phyloP scores from a whole-genome alignment of 2,329 filamentous ascomycete genomes.

The Fusarium sp. region DNA sequence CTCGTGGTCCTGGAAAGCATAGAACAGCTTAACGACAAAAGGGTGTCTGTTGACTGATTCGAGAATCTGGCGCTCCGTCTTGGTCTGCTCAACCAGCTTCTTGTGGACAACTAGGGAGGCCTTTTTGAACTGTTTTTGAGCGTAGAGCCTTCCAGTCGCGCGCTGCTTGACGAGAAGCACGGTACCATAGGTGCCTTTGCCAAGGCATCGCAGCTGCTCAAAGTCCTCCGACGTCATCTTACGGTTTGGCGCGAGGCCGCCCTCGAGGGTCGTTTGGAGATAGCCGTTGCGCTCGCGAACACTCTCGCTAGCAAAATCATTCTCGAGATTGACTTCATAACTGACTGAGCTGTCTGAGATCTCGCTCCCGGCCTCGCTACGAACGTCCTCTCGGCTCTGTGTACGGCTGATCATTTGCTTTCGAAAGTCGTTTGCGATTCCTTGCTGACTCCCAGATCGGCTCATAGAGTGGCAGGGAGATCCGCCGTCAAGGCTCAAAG shows the following conservation, averaged over 20 bases:
- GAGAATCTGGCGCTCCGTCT: conserved; percentile 94
- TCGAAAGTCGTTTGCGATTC: conserved; percentile 58
- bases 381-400: conserved; percentile 69
- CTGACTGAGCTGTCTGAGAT: conserved; percentile 79
- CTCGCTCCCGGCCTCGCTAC: conserved; percentile 67
- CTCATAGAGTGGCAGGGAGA: conserved; percentile 71
- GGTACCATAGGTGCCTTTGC: conserved; percentile 96
- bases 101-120: conserved; percentile 96
- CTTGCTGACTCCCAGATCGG: conserved; percentile 63
- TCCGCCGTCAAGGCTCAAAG: conserved; percentile 75
- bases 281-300: conserved; percentile 62
- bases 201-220: conserved; percentile 89
- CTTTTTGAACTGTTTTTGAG: conserved; percentile 99
- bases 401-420: conserved; percentile 70
- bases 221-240: conserved; percentile 97
- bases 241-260: conserved; percentile 69
- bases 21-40: conserved; percentile 98
- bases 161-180: conserved; percentile 94
- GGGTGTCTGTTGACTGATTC: conserved; percentile 97
- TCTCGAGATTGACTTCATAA: conserved; percentile 87
- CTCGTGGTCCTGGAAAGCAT: conserved; percentile 98
- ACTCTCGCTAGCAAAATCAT: conserved; percentile 85
- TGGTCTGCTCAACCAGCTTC: conserved; percentile 95
- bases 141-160: conserved; percentile 88
- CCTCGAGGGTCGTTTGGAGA: conserved; percentile 64